Base-by-base conservation (phyloP, 2,329 filamentous ascomycete genomes). In the Tolypocladium tropicale region DNA sequence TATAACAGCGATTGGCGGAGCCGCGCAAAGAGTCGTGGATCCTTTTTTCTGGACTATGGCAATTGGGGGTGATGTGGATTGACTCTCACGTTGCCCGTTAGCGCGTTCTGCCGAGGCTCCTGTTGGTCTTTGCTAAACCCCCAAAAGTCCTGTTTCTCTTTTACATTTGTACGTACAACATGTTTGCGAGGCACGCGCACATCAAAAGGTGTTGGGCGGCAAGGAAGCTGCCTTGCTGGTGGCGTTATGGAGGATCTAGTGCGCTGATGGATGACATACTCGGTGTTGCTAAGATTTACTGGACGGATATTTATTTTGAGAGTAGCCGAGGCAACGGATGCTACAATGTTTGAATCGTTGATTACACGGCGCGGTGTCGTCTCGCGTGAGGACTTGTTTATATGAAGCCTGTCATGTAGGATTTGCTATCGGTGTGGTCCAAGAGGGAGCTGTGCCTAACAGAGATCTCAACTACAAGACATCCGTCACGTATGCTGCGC, bases 171-270 rank as follows among this genome's bases (percentile, higher is more conserved):
- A 74, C 67, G 66, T 74, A 53, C 12, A 52, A 71, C 65, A 72
- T 67, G 67, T 67, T 63, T 65, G 72, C 64, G 64, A 70, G 70
- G 67, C 66, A 73, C 70, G 76, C 70, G 73, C 70, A 76, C 71
- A 68, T 67, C 62, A 76, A 78, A 77, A 76, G 69, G 65, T 75
- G 74, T 72, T 73, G 70, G 72, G 60, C 61, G 66, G 64, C 65
- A 58, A 56, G 54, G 55, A 57, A 60, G 53, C 58, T 60, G 56
- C 60, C 60, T 64, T 64, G 58, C 59, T 65, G 59, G 59, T 56
- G 65, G 63, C 65, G 64, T 65, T 66, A 61, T 56, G 57, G 57
- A 58, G 58, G 57, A 62, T 55, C 56, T 53, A 59, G 66, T 60
- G 58, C 57, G 59, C 62, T 59, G 62, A 61, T 49, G 46, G 46